These are phyloP conservation scores for Citrullus amarus DNA, from an alignment of 306 rosid genomes.

Conservation along the genomic window DNA sequence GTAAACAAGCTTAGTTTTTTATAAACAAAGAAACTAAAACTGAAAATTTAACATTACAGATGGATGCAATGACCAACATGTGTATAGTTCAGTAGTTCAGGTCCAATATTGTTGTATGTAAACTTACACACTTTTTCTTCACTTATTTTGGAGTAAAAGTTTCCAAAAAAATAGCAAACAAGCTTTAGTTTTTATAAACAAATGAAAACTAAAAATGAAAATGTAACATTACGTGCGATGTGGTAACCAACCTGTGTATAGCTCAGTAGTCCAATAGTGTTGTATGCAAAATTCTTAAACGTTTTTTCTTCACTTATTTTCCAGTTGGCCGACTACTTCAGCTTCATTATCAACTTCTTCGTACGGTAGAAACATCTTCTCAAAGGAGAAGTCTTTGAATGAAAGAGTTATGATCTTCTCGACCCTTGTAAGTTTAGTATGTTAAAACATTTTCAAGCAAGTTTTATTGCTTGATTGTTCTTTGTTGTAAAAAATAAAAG, in stretches of 20 bases:
- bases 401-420: not conserved
- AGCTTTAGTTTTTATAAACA: no score
- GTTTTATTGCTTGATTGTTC: not conserved
- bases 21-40: not conserved
- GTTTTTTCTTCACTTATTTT: conserved; percentile 8
- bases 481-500: not conserved
- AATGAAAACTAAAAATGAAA: no score
- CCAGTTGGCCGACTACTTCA: conserved; percentile 62
- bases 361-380: conserved; percentile 19
- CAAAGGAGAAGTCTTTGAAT: not conserved
- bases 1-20: not conserved
- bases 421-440: not conserved
- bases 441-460: not conserved
- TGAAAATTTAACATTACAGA: not conserved
- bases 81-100: no score
- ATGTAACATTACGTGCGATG: no score
- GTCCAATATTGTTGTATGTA: no score
- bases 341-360: conserved; percentile 39
- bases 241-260: no score
- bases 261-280: no score
- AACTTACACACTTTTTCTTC: no score
- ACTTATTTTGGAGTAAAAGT: no score
- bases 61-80: no score
- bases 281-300: no score
- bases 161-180: no score